Conservation (phyloP, 495 filamentous ascomycete genomes). For the Letharia lupina region DNA sequence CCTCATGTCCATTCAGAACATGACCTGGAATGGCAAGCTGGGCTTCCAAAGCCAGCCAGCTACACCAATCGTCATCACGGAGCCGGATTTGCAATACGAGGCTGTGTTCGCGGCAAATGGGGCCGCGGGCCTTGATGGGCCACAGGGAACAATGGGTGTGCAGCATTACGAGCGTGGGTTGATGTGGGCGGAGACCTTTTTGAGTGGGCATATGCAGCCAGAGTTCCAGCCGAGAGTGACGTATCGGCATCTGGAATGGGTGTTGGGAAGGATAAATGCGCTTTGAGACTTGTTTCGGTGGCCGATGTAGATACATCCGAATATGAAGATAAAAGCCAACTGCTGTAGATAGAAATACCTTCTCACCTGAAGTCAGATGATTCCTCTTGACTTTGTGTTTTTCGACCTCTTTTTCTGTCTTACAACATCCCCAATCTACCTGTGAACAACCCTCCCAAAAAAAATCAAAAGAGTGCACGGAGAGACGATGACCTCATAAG, state of each 20-base stretch:
- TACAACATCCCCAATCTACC: no score
- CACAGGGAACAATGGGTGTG: constrained; percentile 10
- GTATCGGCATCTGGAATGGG: constrained; percentile 15
- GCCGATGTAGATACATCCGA: background rate
- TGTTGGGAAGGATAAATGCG: constrained; percentile 1
- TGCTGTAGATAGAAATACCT: background rate
- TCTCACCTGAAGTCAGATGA: background rate
- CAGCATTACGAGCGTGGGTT: constrained; percentile 15
- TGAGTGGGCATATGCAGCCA: constrained; percentile 13
- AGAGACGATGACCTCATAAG: no score
- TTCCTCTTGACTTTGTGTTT: background rate
- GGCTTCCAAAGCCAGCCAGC: constrained; percentile 54
- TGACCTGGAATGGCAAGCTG: constrained; percentile 71
- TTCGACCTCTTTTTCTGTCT: no score
- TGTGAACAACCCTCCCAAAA: no score
- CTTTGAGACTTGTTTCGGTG: background rate
- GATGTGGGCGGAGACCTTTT: constrained; percentile 12
- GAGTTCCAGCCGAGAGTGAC: constrained; percentile 11
- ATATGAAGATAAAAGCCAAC: background rate
- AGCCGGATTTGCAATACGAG: constrained; percentile 23
- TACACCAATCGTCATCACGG: constrained; percentile 15
- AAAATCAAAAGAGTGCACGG: no score
- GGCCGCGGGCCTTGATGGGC: background rate
- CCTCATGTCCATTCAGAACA: constrained; percentile 68
- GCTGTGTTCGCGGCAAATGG: constrained; percentile 18